phyloP scores from a whole-genome alignment of 805 yeast genomes.

The Hanseniaspora hatyaiensis region DNA sequence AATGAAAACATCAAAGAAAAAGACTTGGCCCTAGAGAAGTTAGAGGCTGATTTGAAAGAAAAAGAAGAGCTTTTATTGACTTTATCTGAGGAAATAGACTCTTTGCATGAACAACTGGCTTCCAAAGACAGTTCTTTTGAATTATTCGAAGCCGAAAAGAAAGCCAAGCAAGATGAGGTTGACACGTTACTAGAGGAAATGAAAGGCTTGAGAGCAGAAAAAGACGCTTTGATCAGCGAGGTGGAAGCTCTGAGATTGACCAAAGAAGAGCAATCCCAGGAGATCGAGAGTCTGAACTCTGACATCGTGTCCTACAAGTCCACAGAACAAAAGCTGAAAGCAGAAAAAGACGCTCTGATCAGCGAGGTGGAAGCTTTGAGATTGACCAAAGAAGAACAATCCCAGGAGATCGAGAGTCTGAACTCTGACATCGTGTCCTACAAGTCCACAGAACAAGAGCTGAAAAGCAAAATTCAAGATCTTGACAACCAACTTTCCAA shows the following conservation, averaged over 20 bases:
- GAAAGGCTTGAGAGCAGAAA: conserved; percentile 20
- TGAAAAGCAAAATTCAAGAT: not conserved
- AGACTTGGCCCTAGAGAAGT: conserved; percentile 10
- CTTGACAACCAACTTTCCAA: not conserved
- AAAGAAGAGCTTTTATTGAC: conserved; percentile 4
- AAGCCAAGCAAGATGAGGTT: not conserved
- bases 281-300: too few relatives aligned
- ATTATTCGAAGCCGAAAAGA: conserved; percentile 8
- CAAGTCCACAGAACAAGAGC: not conserved
- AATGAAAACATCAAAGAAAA: conserved; percentile 16
- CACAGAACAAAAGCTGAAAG: not conserved
- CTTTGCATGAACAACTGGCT: not conserved
- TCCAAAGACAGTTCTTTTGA: conserved; percentile 5
- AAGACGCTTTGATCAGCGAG: conserved; percentile 19
- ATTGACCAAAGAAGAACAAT: too few relatives aligned
- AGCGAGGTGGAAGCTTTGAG: conserved; percentile 17
- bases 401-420: too few relatives aligned
- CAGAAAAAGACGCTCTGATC: conserved; percentile 20
- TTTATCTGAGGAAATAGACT: conserved; percentile 6
- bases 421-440: too few relatives aligned
- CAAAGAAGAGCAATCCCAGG: too few relatives aligned
- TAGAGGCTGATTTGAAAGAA: not conserved
- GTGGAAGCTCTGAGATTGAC: conserved; percentile 18
- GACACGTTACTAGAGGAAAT: conserved; percentile 4
- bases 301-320: not conserved